Base-by-base conservation (phyloP, 768 basidiomycete species). In the Boletus coccyginus region DNA sequence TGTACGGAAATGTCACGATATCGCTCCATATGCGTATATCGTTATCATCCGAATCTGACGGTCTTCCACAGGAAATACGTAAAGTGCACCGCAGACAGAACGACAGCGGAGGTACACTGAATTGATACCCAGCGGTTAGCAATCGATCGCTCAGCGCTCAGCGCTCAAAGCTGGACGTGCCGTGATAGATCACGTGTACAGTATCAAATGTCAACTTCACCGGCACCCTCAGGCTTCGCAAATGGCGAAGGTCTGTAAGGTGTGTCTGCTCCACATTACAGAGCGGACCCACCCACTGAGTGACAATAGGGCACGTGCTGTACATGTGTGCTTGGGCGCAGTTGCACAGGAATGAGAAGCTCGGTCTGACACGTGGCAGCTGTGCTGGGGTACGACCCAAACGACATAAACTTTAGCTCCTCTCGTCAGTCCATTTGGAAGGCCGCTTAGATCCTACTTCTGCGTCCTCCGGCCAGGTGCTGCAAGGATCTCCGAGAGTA, bases 341-440 rank as follows among this genome's bases (percentile, higher is more conserved):
- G 46, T 43, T 10, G 40, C 49, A 59, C 58, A 59, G 49, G 40
- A 59, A 45, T 14, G 24, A 56, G 32, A 57, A 41, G 36, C n/a
- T 27, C 5, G 5, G 27, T 27, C 27, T 8, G 17, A 24, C 46
- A 8, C 31, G 35, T 40, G 55, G 7, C 24, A 19, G 9, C 24
- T 12, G 47, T 27, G n/a, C 5, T 39, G n/a, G 4, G 19, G 8
- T 1, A 11, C 16, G 2, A 9, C 35, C 13, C 3, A 48, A 44
- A 39, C 13, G 38, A 10, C 31, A 58, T 58, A 58, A 50, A 58
- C n/a, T n/a, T n/a, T 58, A 31, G 21, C 1, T 3, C 33, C 12
- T 4, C 12, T 21, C 9, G 3, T 3, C 29, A 11, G 12, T 14
- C 6, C 7, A 11, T n/a, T n/a, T n/a, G n/a, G n/a, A 11, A 21